Percentiles rank a stretch among this genome's conserved stretches.
Conservation (phyloP, 805 yeast species). For the Kazachstania africana region DNA sequence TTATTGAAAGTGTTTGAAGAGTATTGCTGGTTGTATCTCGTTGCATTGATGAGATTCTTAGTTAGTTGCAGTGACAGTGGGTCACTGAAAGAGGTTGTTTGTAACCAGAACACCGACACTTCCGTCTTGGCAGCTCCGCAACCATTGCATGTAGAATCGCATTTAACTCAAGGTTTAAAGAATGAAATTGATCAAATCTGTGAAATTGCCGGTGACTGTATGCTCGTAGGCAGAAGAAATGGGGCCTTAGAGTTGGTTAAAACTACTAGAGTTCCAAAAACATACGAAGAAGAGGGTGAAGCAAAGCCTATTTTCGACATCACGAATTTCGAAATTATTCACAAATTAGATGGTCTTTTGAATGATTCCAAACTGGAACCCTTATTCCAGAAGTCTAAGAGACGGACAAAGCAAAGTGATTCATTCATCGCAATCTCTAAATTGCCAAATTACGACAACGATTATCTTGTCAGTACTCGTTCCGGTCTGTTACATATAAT, state of each 20-base stretch:
- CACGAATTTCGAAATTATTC: conserved; percentile 12
- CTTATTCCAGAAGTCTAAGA: conserved; percentile 16
- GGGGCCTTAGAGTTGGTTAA: conserved; percentile 33
- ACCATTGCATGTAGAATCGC: conserved; percentile 43
- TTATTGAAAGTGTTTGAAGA: too few relatives aligned
- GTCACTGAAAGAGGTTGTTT: conserved; percentile 49
- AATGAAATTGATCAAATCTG: conserved; percentile 29
- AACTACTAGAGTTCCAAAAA: conserved; percentile 11
- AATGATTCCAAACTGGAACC: conserved; percentile 15
- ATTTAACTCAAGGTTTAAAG: conserved; percentile 30
- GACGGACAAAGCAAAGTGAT: conserved; percentile 25
- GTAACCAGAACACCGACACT: conserved; percentile 66
- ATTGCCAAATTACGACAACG: conserved; percentile 16
- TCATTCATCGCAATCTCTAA: conserved; percentile 27
- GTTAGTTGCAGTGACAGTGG: conserved; percentile 62
- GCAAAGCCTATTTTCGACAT: conserved; percentile 9
- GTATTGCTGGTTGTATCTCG: too few relatives aligned
- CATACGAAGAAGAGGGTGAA: conserved; percentile 2
- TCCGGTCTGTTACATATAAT: conserved; percentile 28
- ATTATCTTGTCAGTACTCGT: conserved; percentile 25
- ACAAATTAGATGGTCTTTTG: conserved; percentile 11
- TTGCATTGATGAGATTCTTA: conserved; percentile 39
- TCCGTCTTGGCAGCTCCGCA: conserved; percentile 55
- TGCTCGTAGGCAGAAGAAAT: conserved; percentile 36
- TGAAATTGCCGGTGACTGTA: conserved; percentile 25